Evolutionary conservation across 257 asterid genomes (phyloP).

Genomic region (Penstemon eatonii): DNA sequence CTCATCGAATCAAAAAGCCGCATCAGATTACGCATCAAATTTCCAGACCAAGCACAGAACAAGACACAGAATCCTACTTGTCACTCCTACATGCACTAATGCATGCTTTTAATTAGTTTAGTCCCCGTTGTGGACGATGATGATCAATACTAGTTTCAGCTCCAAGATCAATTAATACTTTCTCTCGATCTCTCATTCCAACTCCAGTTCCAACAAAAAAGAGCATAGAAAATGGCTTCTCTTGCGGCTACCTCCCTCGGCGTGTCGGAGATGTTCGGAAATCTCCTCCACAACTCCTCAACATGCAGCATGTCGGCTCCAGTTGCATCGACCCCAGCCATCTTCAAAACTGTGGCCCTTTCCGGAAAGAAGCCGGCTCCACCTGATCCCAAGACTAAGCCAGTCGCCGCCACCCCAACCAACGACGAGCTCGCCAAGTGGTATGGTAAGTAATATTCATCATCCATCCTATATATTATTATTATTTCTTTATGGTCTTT

Average conservation of each 20-base stretch:
- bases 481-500: too few relatives aligned
- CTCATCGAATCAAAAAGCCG: conserved; percentile 40
- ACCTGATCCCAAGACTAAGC: conserved; percentile 59
- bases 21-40: conserved; percentile 49
- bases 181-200: background rate
- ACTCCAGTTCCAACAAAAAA: background rate
- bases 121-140: too few relatives aligned
- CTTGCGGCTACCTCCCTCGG: conserved; percentile 65
- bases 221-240: conserved; percentile 52
- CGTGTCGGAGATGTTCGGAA: conserved; percentile 75
- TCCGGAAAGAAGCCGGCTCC: conserved; percentile 75
- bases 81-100: conserved; percentile 66
- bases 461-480: background rate
- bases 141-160: background rate
- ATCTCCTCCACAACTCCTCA: conserved; percentile 48
- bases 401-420: conserved; percentile 48
- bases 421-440: conserved; percentile 98
- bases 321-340: conserved; percentile 49
- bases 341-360: conserved; percentile 76
- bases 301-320: conserved; percentile 48
- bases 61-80: conserved; percentile 34
- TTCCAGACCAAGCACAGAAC: conserved; percentile 35
- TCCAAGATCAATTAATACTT: conserved; percentile 3
- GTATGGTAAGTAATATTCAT: conserved; percentile 69
- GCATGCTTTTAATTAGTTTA: conserved; percentile 39